These are phyloP conservation scores for Scutellaria galericulata DNA, from an alignment of 257 asterid genomes.

Conservation along the genomic window DNA sequence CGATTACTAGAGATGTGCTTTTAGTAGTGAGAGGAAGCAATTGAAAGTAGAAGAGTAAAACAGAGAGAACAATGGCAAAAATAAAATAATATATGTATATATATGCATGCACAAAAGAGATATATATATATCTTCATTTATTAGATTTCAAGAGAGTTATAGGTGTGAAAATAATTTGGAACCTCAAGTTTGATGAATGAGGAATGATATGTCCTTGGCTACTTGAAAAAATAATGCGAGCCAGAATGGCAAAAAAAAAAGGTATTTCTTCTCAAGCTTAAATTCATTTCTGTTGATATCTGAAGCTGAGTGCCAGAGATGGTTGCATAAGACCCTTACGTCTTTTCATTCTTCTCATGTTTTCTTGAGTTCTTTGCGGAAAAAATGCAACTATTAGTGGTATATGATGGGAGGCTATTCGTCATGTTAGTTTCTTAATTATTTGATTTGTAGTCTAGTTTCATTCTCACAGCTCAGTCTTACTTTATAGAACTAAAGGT, in stretches of 20 bases:
- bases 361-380: not conserved
- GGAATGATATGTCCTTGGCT: not conserved
- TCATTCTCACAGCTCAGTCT: not conserved
- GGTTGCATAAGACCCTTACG: no score
- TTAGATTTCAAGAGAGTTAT: not conserved
- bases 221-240: not conserved
- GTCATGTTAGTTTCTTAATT: not conserved
- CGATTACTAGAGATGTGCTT: not conserved
- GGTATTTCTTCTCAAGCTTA: no score
- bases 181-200: not conserved
- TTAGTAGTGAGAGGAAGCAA: not conserved
- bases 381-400: not conserved
- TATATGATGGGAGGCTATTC: not conserved
- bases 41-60: not conserved
- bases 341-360: no score
- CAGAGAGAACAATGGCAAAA: not conserved
- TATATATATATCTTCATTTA: not conserved
- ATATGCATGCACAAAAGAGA: no score
- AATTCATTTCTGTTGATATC: no score
- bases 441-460: conserved; percentile 9
- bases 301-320: no score
- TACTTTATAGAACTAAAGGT: conserved; percentile 15
- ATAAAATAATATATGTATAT: no score
- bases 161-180: not conserved
- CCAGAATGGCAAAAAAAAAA: not conserved